These are phyloP conservation scores for Alisma plantagoaquatica DNA, from an alignment of 106 monocot genomes.

Conservation along the genomic window DNA sequence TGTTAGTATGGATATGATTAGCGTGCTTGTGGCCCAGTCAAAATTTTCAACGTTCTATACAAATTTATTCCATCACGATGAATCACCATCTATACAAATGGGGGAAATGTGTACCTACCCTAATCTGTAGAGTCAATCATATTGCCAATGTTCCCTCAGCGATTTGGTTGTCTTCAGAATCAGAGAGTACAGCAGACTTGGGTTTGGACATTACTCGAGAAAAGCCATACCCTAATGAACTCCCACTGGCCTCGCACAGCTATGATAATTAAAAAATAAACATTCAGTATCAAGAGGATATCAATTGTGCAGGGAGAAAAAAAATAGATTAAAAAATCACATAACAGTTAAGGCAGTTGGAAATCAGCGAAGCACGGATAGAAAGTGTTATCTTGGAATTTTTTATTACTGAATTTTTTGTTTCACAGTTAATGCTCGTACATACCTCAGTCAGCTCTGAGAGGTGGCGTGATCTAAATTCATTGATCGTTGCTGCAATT, in stretches of 20 bases:
- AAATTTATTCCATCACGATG: too few relatives aligned
- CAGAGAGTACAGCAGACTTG: constrained; percentile 27
- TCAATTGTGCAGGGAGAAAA: not conserved
- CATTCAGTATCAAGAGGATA: not conserved
- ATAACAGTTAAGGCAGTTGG: too few relatives aligned
- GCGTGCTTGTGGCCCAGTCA: too few relatives aligned
- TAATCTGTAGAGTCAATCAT: too few relatives aligned
- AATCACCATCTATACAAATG: too few relatives aligned
- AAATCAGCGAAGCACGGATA: not conserved
- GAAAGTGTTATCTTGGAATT: not conserved
- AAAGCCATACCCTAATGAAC: constrained; percentile 85
- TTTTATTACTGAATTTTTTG: not conserved
- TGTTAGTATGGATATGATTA: too few relatives aligned
- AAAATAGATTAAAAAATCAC: not conserved
- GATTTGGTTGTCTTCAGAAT: constrained; percentile 55
- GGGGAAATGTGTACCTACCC: too few relatives aligned
- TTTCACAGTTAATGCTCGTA: not conserved
- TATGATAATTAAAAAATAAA: constrained; percentile 16
- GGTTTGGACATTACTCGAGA: constrained; percentile 65
- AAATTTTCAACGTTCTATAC: too few relatives aligned
- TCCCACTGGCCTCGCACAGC: constrained; percentile 72
- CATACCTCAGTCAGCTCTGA: constrained; percentile 96
- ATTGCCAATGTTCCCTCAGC: constrained; percentile 68
- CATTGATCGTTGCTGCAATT: constrained; percentile 91
- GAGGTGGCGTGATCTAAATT: constrained; percentile 87